Percentiles rank a stretch among this genome's conserved stretches.
Conservation (phyloP, 2,329 filamentous ascomycete genomes). For the Botrytis fabae region DNA sequence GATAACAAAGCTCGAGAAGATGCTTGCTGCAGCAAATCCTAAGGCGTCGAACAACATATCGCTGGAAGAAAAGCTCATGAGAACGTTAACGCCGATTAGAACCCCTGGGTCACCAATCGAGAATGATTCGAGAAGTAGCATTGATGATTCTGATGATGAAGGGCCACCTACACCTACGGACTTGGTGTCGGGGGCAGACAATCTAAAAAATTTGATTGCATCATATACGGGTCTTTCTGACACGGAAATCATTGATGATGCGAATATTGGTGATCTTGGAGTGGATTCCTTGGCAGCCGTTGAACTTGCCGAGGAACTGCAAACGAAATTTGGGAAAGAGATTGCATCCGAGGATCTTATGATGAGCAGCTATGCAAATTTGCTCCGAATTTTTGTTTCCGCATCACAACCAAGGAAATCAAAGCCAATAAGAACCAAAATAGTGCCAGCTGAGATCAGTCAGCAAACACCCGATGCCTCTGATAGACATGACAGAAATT, state of each 20-base stretch:
- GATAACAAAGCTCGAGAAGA: slow-evolving; percentile 6
- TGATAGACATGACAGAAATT: neutral
- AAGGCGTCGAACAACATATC: neutral
- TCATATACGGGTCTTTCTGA: slow-evolving; percentile 16
- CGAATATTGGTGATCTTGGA: slow-evolving; percentile 41
- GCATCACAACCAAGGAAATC: neutral
- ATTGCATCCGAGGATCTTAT: slow-evolving; percentile 2
- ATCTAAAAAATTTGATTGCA: neutral
- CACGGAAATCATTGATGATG: slow-evolving; percentile 28
- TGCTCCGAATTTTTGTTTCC: neutral
- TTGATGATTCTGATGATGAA: slow-evolving; percentile 6
- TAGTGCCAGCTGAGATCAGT: neutral
- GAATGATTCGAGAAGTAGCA: slow-evolving; percentile 5
- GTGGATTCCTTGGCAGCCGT: slow-evolving; percentile 44
- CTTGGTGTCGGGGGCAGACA: neutral
- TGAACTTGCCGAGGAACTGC: slow-evolving; percentile 41
- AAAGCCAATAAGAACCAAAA: neutral
- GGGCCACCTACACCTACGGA: neutral
- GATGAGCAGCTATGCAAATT: slow-evolving; percentile 2
- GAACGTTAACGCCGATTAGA: neutral
- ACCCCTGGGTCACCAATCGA: neutral
- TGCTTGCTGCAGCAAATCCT: slow-evolving; percentile 9
- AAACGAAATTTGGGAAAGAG: slow-evolving; percentile 33
- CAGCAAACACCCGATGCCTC: neutral
- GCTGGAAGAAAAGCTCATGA: neutral